Evolutionary conservation across 192 early-diverging fungal genomes (phyloP), one percentile per base, ranked within the genome.

Genomic region (Coemansia sp.): DNA sequence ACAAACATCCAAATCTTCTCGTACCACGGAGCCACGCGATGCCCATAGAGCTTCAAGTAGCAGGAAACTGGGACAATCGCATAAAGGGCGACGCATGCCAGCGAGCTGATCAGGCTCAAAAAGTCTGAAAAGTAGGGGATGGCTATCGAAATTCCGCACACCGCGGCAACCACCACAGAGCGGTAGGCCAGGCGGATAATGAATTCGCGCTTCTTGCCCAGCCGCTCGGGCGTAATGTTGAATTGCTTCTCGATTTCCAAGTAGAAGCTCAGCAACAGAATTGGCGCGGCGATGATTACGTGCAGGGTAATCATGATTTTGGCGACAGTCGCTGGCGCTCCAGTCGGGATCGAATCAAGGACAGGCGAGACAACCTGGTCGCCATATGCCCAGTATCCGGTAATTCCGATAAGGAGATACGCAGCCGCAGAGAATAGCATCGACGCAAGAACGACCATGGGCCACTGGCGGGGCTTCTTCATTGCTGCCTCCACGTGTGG

Each of bases 71-170:
- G 92, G 59, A 94, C 67, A 8, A 92, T 82, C 57, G 89, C 91
- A 33, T 87, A 87, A 38, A 94, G 76, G 4, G 83, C 73, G 46
- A 84, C 86, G 59, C 87, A 90, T 38, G 89, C 84, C 42, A 92
- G 73, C 0, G 91, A 86, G 32, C 92, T 91, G 58, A 94, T 74
- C 2, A 94, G 82, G 14, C 85, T 82, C 79, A 94, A 40, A 32
- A 91, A 82, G 69, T 92, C 92, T 13, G 89, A 79, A 70, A 94
- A 92, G 74, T 81, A 91, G 8, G 91, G 90, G 14, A 92, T 83
- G 32, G 80, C 86, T 22, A 89, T 67, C 4, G 90, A 85, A 25
- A 91, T 70, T 1, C 76, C 79, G 13, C 80, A 79, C 14, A 88
- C 74, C 0, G 79, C 20, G 1, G 81, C 75, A 19, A 90, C 76